Percentiles rank a stretch among this genome's conserved stretches.
Evolutionary conservation across 2,329 filamentous ascomycete species (phyloP).

Genomic region (Beauveria caledonica): DNA sequence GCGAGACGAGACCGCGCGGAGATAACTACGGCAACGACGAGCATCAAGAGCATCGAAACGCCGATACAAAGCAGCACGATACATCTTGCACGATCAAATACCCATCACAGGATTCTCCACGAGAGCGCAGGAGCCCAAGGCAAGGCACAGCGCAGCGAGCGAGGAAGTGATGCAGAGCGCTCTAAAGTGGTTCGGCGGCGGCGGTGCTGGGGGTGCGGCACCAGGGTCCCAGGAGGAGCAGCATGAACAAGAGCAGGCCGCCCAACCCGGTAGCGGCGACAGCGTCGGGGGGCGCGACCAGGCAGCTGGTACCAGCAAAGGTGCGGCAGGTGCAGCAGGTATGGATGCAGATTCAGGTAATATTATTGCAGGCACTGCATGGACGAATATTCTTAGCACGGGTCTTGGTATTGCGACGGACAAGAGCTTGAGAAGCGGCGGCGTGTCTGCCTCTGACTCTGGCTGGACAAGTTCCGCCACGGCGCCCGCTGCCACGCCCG

Average conservation of each 20-base stretch:
- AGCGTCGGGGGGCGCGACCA: neutral
- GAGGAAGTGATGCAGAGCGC: constrained; percentile 6
- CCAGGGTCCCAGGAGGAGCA: neutral
- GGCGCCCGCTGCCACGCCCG: neutral
- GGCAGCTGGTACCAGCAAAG: neutral
- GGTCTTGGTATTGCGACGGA: neutral
- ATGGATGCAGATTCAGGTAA: neutral
- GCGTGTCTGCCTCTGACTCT: neutral
- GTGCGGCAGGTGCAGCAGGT: too few relatives aligned
- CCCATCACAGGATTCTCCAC: neutral
- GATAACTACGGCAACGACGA: neutral
- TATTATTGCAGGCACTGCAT: neutral
- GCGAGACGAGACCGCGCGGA: neutral
- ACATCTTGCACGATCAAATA: neutral
- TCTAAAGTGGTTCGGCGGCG: neutral
- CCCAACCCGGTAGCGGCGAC: constrained; percentile 5
- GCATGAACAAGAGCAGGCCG: neutral
- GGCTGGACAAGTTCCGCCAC: neutral
- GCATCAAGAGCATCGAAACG: neutral
- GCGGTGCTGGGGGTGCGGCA: neutral
- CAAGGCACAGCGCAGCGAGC: neutral
- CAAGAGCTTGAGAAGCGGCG: neutral
- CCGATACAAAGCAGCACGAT: neutral
- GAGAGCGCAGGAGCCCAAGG: neutral
- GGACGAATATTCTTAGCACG: neutral